Evolutionary conservation across 768 basidiomycete genomes (phyloP), one percentile per base, ranked within the genome.

Genomic region (Boletus tomentosulus): DNA sequence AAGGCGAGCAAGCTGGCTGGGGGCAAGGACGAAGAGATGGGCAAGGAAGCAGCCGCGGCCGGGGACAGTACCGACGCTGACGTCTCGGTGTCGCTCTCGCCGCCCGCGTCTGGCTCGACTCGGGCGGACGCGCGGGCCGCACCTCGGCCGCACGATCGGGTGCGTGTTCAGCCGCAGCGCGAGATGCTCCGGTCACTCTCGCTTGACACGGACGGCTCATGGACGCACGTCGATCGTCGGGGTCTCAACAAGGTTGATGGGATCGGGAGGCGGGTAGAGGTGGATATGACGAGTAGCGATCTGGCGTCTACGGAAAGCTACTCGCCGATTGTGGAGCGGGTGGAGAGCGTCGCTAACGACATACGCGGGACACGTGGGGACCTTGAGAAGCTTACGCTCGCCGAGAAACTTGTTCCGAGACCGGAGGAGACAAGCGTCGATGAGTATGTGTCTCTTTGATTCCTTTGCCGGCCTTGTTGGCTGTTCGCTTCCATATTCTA

Each of bases 201-300:
- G 15, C 52, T 68, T 16, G 81, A 81, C 54, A 81, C 78, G 2
- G 84, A 86, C 57, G 74, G 78, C 33, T 83, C 83, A 5, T 89
- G 87, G 87, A 88, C 86, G 22, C 84, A 82, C 51, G 83, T 89
- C n/a, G 79, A 80, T 57, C 71, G 78, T 28, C 73, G 72, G 50
- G 73, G 43, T 24, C 54, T 44, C 37, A 48, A 58, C 28, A 47
- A 22, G 47, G 41, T 48, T 19, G 19, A 19, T 19, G 19, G 19
- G 19, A 19, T 19, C 22, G 57, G 37, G 43, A 55, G 49, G 51
- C 56, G 46, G 3, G 57, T 49, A 19, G 67, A 67, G 16, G 73
- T 69, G 38, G 73, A 74, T 31, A 52, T 70, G 27, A 72, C 74
- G 15, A 78, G 75, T 54, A 78, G 74, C 57, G 84, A 84, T 65